These are phyloP conservation scores for Dictyophora rubrovolvata DNA, from an alignment of 768 basidiomycete species.

Conservation along the genomic window DNA sequence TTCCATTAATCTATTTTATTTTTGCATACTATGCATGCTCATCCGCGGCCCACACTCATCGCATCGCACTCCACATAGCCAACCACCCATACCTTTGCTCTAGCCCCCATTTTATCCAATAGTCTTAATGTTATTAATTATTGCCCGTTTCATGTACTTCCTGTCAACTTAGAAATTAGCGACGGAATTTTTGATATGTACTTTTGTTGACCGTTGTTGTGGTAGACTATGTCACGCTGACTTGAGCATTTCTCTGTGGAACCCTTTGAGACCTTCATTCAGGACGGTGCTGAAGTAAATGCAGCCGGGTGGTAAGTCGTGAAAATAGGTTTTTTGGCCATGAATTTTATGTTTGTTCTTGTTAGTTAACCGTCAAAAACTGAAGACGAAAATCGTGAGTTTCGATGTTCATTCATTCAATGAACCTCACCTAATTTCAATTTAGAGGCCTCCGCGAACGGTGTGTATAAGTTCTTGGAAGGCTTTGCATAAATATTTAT, in stretches of 20 bases:
- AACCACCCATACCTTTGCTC: not conserved
- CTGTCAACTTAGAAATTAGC: not conserved
- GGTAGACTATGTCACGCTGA: not conserved
- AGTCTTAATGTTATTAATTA: no score
- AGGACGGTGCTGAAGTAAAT: not conserved
- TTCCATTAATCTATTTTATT: not conserved
- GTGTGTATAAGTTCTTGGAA: conserved; percentile 6
- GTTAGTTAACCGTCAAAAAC: not conserved
- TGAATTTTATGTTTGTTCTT: not conserved
- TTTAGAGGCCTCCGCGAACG: conserved; percentile 14
- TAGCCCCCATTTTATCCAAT: not conserved
- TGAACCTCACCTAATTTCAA: not conserved
- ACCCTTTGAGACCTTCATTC: no score
- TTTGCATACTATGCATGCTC: not conserved
- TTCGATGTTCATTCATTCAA: not conserved
- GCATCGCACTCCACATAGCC: not conserved
- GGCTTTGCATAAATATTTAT: not conserved
- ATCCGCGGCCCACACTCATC: not conserved
- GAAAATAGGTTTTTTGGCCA: not conserved
- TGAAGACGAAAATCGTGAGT: conserved; percentile 11
- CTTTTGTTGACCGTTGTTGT: not conserved
- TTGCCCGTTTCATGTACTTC: not conserved
- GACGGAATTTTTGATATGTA: not conserved
- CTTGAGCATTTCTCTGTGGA: no score
- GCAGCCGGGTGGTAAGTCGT: not conserved